Base-by-base conservation (phyloP, 805 yeast genomes). In the Candida multigemmis region DNA sequence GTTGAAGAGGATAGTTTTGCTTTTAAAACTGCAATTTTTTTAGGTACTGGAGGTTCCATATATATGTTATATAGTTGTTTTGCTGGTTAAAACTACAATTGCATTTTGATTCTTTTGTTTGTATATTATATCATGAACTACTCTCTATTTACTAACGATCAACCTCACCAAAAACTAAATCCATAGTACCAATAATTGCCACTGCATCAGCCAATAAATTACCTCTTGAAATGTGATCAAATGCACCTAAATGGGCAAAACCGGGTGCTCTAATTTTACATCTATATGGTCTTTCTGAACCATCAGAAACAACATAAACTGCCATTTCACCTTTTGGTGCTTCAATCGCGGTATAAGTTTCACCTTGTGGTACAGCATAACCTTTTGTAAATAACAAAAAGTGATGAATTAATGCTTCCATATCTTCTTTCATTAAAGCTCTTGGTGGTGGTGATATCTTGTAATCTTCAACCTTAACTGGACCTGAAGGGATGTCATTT, bases 271-370 rank as follows among this genome's bases (percentile, higher is more conserved):
- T 77, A 46, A 84, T 83, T 65, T 82, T 83, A 66, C 94, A 82
- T 61, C 86, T 75, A 64, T 84, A 84, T 19, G 94, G 94, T 56
- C 91, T 73, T 63, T 84, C 94, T 33, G 80, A 59, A 30, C 94
- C 94, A 60, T 84, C 94, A 40, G 86, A 74, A 31, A 84, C 93
- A 27, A 84, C 77, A 48, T 77, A 84, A 30, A 82, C 93, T 34
- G 82, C 94, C 91, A 84, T 81, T 60, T 84, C 94, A 52, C 94
- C 94, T 72, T 84, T 84, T 53, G 94, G 94, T 14, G 94, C 94
- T 63, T 84, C 94, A 41, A 84, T 83, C 31, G 83, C 89, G 26
- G 91, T 81, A 53, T 84, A 84, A 7, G 94, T 79, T 61, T 84
- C 94, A 48, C 94, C 94, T 29, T 75, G 80, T 23, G 94, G 94